A percentile compares a stretch with the other conserved stretches of the same genome.
Evolutionary conservation across 108 stramenopile genomes (phyloP).

Genomic region (Stephanodiscus triporus): DNA sequence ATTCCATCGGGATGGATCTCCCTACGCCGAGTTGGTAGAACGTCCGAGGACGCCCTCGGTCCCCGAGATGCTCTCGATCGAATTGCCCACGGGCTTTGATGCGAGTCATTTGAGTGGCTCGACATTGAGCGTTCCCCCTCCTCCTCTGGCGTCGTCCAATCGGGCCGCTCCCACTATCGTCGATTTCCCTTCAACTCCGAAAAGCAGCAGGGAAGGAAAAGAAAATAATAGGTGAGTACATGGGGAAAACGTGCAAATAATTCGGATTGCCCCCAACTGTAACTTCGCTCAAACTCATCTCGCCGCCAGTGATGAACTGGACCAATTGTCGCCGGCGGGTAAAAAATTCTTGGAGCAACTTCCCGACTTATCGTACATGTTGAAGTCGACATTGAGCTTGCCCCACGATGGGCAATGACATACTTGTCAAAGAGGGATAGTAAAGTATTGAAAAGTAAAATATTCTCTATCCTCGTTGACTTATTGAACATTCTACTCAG

Average conservation of each 20-base stretch:
- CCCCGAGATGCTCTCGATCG: constrained; percentile 43
- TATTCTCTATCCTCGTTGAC: neutral
- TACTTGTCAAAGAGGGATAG: neutral
- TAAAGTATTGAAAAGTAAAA: neutral
- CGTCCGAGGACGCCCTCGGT: constrained; percentile 25
- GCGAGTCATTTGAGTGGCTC: constrained; percentile 27
- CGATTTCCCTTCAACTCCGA: constrained; percentile 26
- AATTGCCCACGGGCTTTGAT: constrained; percentile 52
- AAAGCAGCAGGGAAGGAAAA: constrained; percentile 1
- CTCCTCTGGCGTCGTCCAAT: constrained; percentile 4
- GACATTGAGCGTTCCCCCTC: neutral
- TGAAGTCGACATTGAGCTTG: constrained; percentile 30
- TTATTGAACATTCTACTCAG: neutral
- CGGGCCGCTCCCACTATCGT: constrained; percentile 23
- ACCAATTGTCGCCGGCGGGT: constrained; percentile 31
- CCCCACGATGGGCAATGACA: constrained; percentile 1
- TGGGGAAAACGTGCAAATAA: neutral
- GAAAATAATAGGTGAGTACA: constrained; percentile 3
- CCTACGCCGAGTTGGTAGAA: constrained; percentile 14
- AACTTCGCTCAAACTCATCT: too few relatives aligned
- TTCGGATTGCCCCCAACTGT: too few relatives aligned
- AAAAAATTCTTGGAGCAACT: constrained; percentile 39
- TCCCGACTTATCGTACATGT: constrained; percentile 49
- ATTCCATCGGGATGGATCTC: constrained; percentile 37
- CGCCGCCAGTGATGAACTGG: constrained; percentile 1